Evolutionary conservation across 148 eudicot genomes (phyloP).

Genomic region (Fagopyrum esculentum): DNA sequence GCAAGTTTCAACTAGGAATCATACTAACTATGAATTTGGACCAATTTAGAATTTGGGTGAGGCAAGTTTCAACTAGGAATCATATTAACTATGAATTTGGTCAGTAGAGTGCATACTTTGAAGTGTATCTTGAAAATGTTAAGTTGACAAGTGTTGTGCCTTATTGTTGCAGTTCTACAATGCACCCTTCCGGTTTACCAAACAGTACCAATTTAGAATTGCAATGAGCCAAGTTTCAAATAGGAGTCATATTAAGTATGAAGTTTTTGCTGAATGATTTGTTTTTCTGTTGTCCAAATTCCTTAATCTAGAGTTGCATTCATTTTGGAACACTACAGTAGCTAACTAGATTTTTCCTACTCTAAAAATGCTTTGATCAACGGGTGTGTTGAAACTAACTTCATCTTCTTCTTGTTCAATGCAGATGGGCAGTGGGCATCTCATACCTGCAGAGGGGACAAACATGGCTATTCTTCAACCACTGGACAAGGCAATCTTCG

Average conservation of each 20-base stretch:
- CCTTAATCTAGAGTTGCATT: not conserved
- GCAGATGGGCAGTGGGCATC: too few relatives aligned
- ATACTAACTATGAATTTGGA: not conserved
- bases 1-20: not conserved
- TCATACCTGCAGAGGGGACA: too few relatives aligned
- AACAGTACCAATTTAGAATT: too few relatives aligned
- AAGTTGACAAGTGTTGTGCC: not conserved
- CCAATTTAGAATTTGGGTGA: too few relatives aligned
- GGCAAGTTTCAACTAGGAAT: too few relatives aligned
- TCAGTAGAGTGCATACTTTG: not conserved
- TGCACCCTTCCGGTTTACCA: conserved; percentile 31
- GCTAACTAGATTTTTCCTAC: too few relatives aligned
- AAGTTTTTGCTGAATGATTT: conserved; percentile 31
- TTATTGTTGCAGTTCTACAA: conserved; percentile 56
- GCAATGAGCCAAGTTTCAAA: too few relatives aligned
- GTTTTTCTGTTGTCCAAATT: not conserved
- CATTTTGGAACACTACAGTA: not conserved
- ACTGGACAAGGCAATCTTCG: too few relatives aligned
- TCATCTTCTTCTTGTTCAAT: too few relatives aligned
- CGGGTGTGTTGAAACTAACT: not conserved
- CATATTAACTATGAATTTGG: not conserved
- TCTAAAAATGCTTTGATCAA: not conserved
- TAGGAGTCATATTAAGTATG: not conserved
- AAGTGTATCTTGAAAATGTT: too few relatives aligned
- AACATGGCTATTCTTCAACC: too few relatives aligned